These are phyloP conservation scores for Candida glaebosa DNA, from an alignment of 805 yeast genomes.

Conservation along the genomic window DNA sequence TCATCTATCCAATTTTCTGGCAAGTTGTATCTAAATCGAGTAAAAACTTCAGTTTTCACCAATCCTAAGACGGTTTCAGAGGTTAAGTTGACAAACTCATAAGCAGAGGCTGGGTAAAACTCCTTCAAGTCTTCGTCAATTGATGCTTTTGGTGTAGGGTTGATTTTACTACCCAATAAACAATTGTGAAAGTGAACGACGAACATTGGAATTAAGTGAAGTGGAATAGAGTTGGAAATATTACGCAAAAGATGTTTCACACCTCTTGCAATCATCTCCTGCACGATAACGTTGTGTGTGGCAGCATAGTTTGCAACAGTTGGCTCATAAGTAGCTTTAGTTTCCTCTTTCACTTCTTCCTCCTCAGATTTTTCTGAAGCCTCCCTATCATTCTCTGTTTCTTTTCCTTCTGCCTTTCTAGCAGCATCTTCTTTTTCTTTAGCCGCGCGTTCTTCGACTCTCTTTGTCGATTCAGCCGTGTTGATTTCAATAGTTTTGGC, in stretches of 20 bases:
- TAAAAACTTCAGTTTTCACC: constrained; percentile 50
- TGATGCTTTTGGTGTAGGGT: constrained; percentile 34
- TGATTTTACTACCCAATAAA: constrained; percentile 53
- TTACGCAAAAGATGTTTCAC: constrained; percentile 69
- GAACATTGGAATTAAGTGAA: constrained; percentile 53
- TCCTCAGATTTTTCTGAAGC: constrained; percentile 26
- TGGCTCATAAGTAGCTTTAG: constrained; percentile 42
- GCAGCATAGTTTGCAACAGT: constrained; percentile 41
- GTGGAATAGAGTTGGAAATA: constrained; percentile 44
- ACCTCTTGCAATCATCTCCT: constrained; percentile 79
- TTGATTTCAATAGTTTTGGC: constrained; percentile 21
- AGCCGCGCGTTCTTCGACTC: constrained; percentile 22
- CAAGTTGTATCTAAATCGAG: constrained; percentile 63
- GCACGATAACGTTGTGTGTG: constrained; percentile 45
- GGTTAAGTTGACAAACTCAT: constrained; percentile 44
- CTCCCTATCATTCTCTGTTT: constrained; percentile 20
- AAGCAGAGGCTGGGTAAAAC: constrained; percentile 41
- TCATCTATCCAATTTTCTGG: constrained; percentile 45
- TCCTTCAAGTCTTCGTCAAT: constrained; percentile 38
- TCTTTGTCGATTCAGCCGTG: constrained; percentile 22
- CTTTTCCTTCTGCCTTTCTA: constrained; percentile 13
- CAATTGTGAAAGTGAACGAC: constrained; percentile 71
- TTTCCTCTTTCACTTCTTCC: constrained; percentile 20
- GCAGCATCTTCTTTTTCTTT: constrained; percentile 16
- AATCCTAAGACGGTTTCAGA: constrained; percentile 41